A percentile compares a stretch with the other conserved stretches of the same genome.
Conservation (phyloP, 768 basidiomycete genomes). For the Mycena vitilis region DNA sequence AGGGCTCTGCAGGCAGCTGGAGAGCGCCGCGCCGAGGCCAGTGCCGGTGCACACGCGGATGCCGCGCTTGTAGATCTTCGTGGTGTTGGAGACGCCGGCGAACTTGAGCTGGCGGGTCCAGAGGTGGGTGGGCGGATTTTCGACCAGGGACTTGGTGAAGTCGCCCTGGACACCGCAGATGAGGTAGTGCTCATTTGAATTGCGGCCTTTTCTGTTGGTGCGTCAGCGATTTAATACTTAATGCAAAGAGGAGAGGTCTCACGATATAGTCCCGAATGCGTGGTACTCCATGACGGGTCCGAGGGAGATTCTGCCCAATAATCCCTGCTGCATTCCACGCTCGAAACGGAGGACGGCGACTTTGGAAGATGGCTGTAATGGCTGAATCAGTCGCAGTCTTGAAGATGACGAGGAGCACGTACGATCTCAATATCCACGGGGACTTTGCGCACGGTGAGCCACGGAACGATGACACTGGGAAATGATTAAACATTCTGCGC, state of each 20-base stretch:
- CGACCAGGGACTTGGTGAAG: too few relatives aligned
- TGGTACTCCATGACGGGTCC: too few relatives aligned
- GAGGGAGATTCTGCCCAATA: too few relatives aligned
- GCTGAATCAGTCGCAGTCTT: conserved; percentile 37
- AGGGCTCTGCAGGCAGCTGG: conserved; percentile 77
- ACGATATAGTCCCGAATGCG: conserved; percentile 63
- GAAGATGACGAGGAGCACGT: conserved; percentile 40
- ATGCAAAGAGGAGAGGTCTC: conserved; percentile 39
- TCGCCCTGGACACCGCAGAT: too few relatives aligned
- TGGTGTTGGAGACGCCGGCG: too few relatives aligned
- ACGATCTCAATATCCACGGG: conserved; percentile 82
- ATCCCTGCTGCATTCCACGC: too few relatives aligned
- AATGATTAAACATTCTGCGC: conserved; percentile 21
- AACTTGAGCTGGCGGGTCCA: too few relatives aligned
- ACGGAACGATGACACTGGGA: conserved; percentile 74
- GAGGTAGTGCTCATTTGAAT: conserved; percentile 77
- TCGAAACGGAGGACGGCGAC: too few relatives aligned
- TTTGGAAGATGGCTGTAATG: conserved; percentile 35
- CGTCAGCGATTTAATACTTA: neutral
- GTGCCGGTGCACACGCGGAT: too few relatives aligned
- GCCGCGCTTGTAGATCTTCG: too few relatives aligned
- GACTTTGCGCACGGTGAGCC: conserved; percentile 82
- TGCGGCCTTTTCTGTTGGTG: conserved; percentile 69
- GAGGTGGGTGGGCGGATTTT: too few relatives aligned
- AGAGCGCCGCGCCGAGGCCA: conserved; percentile 47